Evolutionary conservation across 441 rosid genomes (phyloP).

Genomic region (Populus trichocarpa): DNA sequence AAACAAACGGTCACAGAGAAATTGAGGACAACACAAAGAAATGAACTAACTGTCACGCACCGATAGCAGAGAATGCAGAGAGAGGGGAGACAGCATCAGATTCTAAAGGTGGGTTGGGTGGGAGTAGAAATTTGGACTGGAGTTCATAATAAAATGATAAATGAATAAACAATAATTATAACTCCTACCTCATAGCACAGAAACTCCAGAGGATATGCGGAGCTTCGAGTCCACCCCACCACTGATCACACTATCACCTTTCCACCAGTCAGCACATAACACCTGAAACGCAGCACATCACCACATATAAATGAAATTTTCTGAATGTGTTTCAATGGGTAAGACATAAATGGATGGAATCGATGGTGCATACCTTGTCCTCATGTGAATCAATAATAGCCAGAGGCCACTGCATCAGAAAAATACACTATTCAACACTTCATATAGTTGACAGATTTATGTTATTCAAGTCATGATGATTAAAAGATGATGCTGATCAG

Average conservation of each 20-base stretch:
- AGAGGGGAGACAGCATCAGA: not conserved
- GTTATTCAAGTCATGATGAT: not conserved
- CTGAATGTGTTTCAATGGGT: not conserved
- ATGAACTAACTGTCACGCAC: not conserved
- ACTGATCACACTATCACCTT: constrained; percentile 66
- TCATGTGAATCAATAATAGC: constrained; percentile 76
- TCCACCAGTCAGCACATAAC: constrained; percentile 97
- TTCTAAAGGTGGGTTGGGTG: not conserved
- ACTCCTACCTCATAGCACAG: constrained; percentile 51
- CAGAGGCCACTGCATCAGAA: constrained; percentile 87
- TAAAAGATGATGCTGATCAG: not conserved
- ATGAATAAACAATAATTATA: not conserved
- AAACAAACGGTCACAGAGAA: not conserved
- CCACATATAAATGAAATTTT: not conserved
- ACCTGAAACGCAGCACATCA: constrained; percentile 44
- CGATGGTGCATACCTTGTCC: constrained; percentile 59
- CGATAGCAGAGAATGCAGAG: not conserved
- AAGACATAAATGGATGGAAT: not conserved
- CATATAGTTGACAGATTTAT: not conserved
- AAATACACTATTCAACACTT: constrained; percentile 13
- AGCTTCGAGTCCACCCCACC: constrained; percentile 91
- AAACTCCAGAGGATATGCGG: constrained; percentile 59
- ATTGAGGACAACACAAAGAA: not conserved
- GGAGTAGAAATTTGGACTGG: not conserved
- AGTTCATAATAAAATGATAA: not conserved